Evolutionary conservation across 2,329 filamentous ascomycete genomes (phyloP).

Genomic region (Raffaelea ambrosiae): DNA sequence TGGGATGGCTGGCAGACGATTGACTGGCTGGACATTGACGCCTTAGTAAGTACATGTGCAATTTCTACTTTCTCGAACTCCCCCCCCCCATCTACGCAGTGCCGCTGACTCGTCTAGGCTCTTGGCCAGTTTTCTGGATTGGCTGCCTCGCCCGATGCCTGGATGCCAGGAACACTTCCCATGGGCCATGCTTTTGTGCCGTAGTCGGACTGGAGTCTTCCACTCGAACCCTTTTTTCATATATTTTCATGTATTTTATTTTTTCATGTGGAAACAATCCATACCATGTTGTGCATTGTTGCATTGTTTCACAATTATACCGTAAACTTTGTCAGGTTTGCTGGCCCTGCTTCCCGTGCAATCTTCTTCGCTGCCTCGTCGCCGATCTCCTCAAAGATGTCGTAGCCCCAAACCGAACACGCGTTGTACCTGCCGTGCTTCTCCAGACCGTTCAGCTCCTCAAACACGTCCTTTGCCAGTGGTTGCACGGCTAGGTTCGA

Average conservation of each 20-base stretch:
- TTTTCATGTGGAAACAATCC: too few relatives aligned
- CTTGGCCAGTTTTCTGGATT: neutral
- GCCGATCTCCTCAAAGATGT: constrained; percentile 34
- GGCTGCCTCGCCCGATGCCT: neutral
- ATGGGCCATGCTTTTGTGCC: neutral
- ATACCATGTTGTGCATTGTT: too few relatives aligned
- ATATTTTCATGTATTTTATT: too few relatives aligned
- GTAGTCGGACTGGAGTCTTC: too few relatives aligned
- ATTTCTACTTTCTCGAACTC: too few relatives aligned
- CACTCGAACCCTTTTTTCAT: too few relatives aligned
- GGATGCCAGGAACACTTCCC: neutral
- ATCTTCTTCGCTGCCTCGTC: constrained; percentile 25
- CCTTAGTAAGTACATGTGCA: neutral
- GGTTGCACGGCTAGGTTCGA: constrained; percentile 30
- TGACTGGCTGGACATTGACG: neutral
- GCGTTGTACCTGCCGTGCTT: constrained; percentile 34
- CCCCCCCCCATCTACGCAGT: too few relatives aligned
- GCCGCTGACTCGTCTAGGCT: too few relatives aligned
- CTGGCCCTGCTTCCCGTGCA: constrained; percentile 23
- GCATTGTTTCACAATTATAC: constrained; percentile 13
- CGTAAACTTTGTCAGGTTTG: constrained; percentile 27
- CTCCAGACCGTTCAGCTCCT: constrained; percentile 29
- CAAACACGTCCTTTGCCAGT: constrained; percentile 26
- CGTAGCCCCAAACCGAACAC: constrained; percentile 30
- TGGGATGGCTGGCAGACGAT: neutral